Evolutionary conservation across 2,329 filamentous ascomycete genomes (phyloP).

Genomic region (Aspergillus viridinutans): DNA sequence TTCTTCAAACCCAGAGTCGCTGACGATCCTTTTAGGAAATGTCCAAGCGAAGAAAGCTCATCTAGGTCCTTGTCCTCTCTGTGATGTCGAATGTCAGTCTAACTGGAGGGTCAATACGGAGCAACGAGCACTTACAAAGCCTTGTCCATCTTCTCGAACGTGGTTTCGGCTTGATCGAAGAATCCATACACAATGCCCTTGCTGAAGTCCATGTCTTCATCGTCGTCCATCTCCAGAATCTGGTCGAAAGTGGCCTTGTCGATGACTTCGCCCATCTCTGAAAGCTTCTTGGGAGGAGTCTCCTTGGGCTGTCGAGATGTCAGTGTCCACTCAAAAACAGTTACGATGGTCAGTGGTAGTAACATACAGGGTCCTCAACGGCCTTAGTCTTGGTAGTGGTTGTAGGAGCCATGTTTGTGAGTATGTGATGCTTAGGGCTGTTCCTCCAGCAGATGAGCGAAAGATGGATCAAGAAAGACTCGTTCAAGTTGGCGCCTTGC

Average conservation of each 20-base stretch:
- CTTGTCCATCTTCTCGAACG: slow-evolving; percentile 78
- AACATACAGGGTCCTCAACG: slow-evolving; percentile 23
- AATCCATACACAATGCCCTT: slow-evolving; percentile 84
- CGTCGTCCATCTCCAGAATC: slow-evolving; percentile 98
- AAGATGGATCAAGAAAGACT: not conserved
- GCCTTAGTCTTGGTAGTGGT: slow-evolving; percentile 26
- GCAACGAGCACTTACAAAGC: slow-evolving; percentile 64
- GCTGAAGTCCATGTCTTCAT: slow-evolving; percentile 82
- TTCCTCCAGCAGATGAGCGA: not conserved
- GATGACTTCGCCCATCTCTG: slow-evolving; percentile 69
- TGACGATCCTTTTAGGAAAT: slow-evolving; percentile 96
- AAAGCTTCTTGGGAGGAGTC: slow-evolving; percentile 42
- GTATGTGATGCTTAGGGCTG: slow-evolving; percentile 1
- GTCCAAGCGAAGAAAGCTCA: slow-evolving; percentile 77
- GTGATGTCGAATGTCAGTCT: slow-evolving; percentile 1
- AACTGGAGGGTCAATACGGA: not conserved
- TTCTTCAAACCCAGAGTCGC: slow-evolving; percentile 88
- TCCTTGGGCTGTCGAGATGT: slow-evolving; percentile 40
- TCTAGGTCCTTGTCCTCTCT: slow-evolving; percentile 66
- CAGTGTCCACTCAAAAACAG: slow-evolving; percentile 1
- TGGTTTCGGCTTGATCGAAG: slow-evolving; percentile 84
- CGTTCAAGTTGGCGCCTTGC: not conserved
- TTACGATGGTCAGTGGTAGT: not conserved
- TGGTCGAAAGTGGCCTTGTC: slow-evolving; percentile 81
- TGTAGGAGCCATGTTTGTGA: slow-evolving; percentile 24